phyloP scores from a whole-genome alignment of 805 yeast species.

The Saturnispora serradocipensis region DNA sequence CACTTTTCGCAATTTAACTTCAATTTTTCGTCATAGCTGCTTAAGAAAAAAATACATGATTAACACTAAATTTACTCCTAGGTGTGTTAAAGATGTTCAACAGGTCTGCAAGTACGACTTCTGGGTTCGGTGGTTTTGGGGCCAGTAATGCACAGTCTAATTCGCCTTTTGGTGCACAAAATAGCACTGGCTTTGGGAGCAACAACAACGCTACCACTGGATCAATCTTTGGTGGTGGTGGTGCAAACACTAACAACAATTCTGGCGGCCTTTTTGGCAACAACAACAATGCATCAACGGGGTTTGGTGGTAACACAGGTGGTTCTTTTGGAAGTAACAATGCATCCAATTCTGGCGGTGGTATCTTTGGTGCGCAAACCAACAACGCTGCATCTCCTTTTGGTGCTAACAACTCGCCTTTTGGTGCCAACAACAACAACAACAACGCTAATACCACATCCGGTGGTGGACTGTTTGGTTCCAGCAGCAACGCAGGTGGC shows the following conservation, averaged over 20 bases:
- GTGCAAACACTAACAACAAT: neutral
- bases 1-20: no score
- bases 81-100: slow-evolving; percentile 35
- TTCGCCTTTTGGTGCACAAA: slow-evolving; percentile 18
- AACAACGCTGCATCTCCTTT: slow-evolving; percentile 27
- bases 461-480: slow-evolving; percentile 14
- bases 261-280: slow-evolving; percentile 14
- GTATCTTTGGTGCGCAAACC: slow-evolving; percentile 7
- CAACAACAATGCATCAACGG: slow-evolving; percentile 1
- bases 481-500: slow-evolving; percentile 14
- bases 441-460: slow-evolving; percentile 2
- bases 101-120: slow-evolving; percentile 28
- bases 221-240: slow-evolving; percentile 7
- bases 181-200: neutral
- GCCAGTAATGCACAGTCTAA: slow-evolving; percentile 1
- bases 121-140: slow-evolving; percentile 43
- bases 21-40: no score
- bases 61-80: neutral
- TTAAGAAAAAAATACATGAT: neutral
- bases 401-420: slow-evolving; percentile 26
- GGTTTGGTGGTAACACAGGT: slow-evolving; percentile 6
- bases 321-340: slow-evolving; percentile 2
- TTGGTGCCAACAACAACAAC: slow-evolving; percentile 15
- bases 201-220: slow-evolving; percentile 17
- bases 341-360: slow-evolving; percentile 9